phyloP scores from a whole-genome alignment of 805 yeast genomes.

The Diddensiella santjacobensis region DNA sequence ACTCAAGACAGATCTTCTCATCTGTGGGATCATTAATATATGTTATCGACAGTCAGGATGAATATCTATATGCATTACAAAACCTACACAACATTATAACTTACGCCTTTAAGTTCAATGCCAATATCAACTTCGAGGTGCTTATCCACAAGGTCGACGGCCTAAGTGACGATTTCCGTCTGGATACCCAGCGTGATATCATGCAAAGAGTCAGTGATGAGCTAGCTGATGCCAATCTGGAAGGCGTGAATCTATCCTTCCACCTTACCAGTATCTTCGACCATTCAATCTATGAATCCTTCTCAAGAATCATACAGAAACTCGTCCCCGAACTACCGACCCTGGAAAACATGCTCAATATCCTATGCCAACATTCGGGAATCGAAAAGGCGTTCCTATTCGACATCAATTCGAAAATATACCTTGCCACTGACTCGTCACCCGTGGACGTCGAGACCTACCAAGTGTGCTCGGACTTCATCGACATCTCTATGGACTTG shows the following conservation, averaged over 20 bases:
- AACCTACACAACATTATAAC: constrained; percentile 85
- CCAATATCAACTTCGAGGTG: constrained; percentile 83
- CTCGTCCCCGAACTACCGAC: constrained; percentile 84
- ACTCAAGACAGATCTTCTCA: constrained; percentile 62
- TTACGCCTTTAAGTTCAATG: constrained; percentile 80
- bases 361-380: constrained; percentile 80
- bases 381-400: constrained; percentile 91
- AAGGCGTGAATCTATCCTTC: constrained; percentile 86
- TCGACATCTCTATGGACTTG: constrained; percentile 87
- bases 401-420: constrained; percentile 87
- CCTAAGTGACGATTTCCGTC: constrained; percentile 83
- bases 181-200: constrained; percentile 94
- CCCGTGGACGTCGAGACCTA: constrained; percentile 95
- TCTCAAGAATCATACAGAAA: constrained; percentile 88
- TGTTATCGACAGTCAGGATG: constrained; percentile 94
- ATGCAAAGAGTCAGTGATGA: constrained; percentile 96
- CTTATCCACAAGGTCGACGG: constrained; percentile 96
- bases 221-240: constrained; percentile 79
- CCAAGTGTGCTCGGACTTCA: constrained; percentile 95
- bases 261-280: constrained; percentile 93
- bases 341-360: constrained; percentile 82
- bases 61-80: constrained; percentile 85
- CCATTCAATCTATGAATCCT: constrained; percentile 93
- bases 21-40: constrained; percentile 88
- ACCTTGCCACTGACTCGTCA: constrained; percentile 92